Evolutionary conservation across 768 basidiomycete species (phyloP).

Genomic region (Phaeotremella skinneri): DNA sequence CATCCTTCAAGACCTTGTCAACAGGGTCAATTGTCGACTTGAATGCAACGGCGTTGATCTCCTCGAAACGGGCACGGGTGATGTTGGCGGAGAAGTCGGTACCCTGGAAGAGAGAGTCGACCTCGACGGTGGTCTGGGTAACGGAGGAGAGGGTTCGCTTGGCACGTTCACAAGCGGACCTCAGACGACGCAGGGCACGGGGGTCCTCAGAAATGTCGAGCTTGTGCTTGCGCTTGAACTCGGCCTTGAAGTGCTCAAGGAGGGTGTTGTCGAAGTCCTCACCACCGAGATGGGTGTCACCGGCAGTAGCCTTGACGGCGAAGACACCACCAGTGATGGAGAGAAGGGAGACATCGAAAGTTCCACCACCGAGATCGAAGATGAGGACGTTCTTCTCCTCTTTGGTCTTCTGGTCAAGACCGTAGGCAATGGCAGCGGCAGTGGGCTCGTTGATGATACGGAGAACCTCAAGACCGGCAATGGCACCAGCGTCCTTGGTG

Average conservation of each 20-base stretch:
- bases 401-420: conserved; percentile 86
- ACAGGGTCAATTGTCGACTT: conserved; percentile 98
- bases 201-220: conserved; percentile 96
- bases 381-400: conserved; percentile 97
- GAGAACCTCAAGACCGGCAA: conserved; percentile 96
- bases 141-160: conserved; percentile 98
- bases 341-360: conserved; percentile 98
- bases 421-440: conserved; percentile 97
- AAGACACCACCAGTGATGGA: conserved; percentile 98
- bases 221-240: conserved; percentile 97
- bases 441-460: conserved; percentile 99
- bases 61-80: conserved; percentile 99
- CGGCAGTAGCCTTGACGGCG: conserved; percentile 79
- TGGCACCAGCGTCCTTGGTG: conserved; percentile 98
- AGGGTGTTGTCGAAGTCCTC: conserved; percentile 99
- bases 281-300: conserved; percentile 99
- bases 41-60: conserved; percentile 93
- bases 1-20: conserved; percentile 97
- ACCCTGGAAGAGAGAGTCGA: conserved; percentile 95
- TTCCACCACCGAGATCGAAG: conserved; percentile 99
- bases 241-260: conserved; percentile 97
- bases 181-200: conserved; percentile 90
- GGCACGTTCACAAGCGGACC: conserved; percentile 98
- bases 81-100: conserved; percentile 98
- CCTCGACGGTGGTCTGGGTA: conserved; percentile 97